Percentiles rank a stretch among this genome's conserved stretches.
These are phyloP conservation scores for Fusarium sp. DNA, from an alignment of 2,329 filamentous ascomycete genomes.

Conservation along the genomic window DNA sequence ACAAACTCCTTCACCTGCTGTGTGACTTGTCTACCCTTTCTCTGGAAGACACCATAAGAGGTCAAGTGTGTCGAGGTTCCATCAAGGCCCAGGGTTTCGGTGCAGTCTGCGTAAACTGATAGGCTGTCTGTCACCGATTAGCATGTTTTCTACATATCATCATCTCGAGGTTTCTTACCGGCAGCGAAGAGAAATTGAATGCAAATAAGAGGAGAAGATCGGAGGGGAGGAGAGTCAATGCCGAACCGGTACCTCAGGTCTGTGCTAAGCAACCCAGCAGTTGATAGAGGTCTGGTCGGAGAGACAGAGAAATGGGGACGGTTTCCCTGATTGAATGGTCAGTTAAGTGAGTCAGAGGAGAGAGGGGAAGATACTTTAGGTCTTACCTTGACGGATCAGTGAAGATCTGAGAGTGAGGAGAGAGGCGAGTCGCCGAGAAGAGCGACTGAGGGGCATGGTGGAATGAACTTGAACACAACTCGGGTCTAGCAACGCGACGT, in stretches of 20 bases:
- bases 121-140: not conserved
- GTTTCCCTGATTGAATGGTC: not conserved
- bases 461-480: too few species aligned
- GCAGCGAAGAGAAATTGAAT: not conserved
- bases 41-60: not conserved
- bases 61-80: not conserved
- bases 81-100: not conserved
- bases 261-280: not conserved
- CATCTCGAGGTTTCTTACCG: not conserved
- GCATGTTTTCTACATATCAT: not conserved
- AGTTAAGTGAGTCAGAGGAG: too few species aligned
- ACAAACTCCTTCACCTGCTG: not conserved
- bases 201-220: not conserved
- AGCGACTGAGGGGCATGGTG: too few species aligned
- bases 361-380: too few species aligned
- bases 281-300: not conserved
- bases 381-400: too few species aligned
- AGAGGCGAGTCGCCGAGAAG: too few species aligned
- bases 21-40: not conserved
- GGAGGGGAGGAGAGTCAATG: not conserved
- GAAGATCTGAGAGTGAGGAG: too few species aligned
- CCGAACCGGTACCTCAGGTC: not conserved
- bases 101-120: not conserved
- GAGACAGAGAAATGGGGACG: not conserved
- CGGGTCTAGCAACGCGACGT: too few species aligned